These are phyloP conservation scores for Nevesoporus exiguus DNA, from an alignment of 768 basidiomycete genomes.

Conservation along the genomic window DNA sequence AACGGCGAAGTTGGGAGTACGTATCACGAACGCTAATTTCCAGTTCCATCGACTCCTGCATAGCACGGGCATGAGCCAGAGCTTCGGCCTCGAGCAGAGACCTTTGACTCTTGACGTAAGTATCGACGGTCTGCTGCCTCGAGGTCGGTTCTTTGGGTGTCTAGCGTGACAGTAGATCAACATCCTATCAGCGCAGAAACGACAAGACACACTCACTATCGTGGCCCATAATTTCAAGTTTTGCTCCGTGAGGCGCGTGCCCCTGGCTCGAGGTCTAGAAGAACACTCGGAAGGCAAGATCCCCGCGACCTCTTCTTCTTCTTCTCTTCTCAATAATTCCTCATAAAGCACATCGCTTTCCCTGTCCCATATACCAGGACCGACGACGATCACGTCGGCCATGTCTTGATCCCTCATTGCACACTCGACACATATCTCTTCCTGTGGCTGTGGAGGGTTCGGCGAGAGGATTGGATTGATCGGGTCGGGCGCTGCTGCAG, in stretches of 20 bases:
- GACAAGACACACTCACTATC: conserved; percentile 50
- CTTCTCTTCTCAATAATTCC: conserved; percentile 70
- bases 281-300: conserved; percentile 48
- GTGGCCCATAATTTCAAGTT: conserved; percentile 80
- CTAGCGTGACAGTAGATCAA: conserved; percentile 39
- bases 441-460: conserved; percentile 49
- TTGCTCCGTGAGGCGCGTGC: conserved; percentile 68
- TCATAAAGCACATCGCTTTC: conserved; percentile 81
- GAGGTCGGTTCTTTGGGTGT: conserved; percentile 89
- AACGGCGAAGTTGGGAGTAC: conserved; percentile 75
- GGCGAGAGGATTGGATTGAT: conserved; percentile 63
- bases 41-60: conserved; percentile 72
- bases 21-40: conserved; percentile 78
- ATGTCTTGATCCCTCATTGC: conserved; percentile 99
- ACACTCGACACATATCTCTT: conserved; percentile 94
- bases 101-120: conserved; percentile 80
- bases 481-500: conserved; percentile 46
- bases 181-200: background rate
- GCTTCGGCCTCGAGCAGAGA: conserved; percentile 80
- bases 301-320: conserved; percentile 60
- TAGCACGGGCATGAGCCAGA: conserved; percentile 69
- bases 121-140: conserved; percentile 75
- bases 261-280: conserved; percentile 57
- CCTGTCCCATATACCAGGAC: conserved; percentile 86
- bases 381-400: conserved; percentile 89